Conservation (phyloP, 208 protist species). For the Trypanosoma vivax region DNA sequence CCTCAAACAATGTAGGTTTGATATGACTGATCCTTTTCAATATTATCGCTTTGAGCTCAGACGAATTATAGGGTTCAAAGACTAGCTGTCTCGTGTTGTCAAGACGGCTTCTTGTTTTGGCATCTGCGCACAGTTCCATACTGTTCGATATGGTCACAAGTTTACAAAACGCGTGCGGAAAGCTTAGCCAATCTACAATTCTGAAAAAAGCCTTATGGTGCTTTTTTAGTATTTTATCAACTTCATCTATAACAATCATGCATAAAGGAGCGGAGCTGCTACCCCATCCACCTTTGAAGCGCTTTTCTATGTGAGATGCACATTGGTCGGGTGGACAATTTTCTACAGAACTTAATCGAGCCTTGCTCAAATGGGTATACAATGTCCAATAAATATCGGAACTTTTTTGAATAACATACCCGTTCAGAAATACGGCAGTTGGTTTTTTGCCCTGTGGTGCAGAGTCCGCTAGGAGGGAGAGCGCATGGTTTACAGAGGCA, state of each 20-base stretch:
- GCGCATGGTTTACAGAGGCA: constrained; percentile 67
- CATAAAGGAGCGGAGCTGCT: constrained; percentile 29
- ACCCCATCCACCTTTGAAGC: constrained; percentile 69
- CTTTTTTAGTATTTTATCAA: constrained; percentile 80
- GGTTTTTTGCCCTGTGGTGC: constrained; percentile 25
- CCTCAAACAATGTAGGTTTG: constrained; percentile 63
- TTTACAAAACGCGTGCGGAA: constrained; percentile 76
- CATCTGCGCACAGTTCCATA: constrained; percentile 80
- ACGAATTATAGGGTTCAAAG: constrained; percentile 71
- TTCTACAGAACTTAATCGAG: constrained; percentile 42
- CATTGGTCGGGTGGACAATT: constrained; percentile 56
- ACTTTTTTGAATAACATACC: constrained; percentile 84
- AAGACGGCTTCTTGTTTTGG: constrained; percentile 77
- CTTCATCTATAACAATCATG: constrained; percentile 86
- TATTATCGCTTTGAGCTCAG: constrained; percentile 74
- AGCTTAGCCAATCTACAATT: constrained; percentile 81
- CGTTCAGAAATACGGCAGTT: constrained; percentile 84
- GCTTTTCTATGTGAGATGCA: constrained; percentile 68
- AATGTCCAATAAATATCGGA: constrained; percentile 85
- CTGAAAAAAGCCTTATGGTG: constrained; percentile 77
- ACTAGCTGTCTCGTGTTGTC: constrained; percentile 78
- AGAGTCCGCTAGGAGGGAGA: constrained; percentile 39
- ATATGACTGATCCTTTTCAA: constrained; percentile 47
- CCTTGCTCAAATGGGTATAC: constrained; percentile 61
- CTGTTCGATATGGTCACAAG: constrained; percentile 86